These are phyloP conservation scores for Daldinia sp. DNA, from an alignment of 2,329 filamentous ascomycete genomes.

Conservation along the genomic window DNA sequence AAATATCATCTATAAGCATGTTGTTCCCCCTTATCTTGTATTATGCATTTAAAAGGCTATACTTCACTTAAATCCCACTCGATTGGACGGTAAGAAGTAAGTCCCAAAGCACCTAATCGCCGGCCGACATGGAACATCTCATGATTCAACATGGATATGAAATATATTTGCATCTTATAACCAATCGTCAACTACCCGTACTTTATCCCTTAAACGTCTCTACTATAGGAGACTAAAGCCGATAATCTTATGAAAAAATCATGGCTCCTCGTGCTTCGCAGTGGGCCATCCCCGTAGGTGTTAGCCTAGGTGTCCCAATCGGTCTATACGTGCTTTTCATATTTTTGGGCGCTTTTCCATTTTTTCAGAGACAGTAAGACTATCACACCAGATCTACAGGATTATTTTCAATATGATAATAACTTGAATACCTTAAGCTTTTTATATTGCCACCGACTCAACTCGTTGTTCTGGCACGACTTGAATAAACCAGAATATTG, in stretches of 20 bases:
- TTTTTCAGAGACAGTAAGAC: slow-evolving; percentile 80
- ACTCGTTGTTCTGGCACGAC: slow-evolving; percentile 75
- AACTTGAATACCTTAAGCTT: slow-evolving; percentile 61
- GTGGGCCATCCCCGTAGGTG: slow-evolving; percentile 52
- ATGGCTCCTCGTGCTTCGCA: slow-evolving; percentile 46
- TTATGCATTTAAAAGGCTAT: too few species aligned
- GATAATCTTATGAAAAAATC: neutral
- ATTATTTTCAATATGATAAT: neutral
- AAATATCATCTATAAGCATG: neutral
- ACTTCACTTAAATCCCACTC: neutral
- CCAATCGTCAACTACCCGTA: neutral
- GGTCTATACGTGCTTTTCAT: slow-evolving; percentile 73
- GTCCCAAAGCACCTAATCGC: neutral
- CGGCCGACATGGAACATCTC: neutral
- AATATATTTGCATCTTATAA: neutral
- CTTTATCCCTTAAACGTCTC: neutral
- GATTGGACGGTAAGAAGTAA: neutral
- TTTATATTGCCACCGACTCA: slow-evolving; percentile 83
- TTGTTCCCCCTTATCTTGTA: too few species aligned
- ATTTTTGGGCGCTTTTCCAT: slow-evolving; percentile 70
- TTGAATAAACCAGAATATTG: slow-evolving; percentile 80
- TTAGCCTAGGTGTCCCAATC: slow-evolving; percentile 65
- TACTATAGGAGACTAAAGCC: neutral
- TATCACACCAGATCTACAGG: neutral
- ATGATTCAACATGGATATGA: neutral